Evolutionary conservation across 1,284 basidiomycete species (phyloP).

Genomic region (Cerrena zonata): DNA sequence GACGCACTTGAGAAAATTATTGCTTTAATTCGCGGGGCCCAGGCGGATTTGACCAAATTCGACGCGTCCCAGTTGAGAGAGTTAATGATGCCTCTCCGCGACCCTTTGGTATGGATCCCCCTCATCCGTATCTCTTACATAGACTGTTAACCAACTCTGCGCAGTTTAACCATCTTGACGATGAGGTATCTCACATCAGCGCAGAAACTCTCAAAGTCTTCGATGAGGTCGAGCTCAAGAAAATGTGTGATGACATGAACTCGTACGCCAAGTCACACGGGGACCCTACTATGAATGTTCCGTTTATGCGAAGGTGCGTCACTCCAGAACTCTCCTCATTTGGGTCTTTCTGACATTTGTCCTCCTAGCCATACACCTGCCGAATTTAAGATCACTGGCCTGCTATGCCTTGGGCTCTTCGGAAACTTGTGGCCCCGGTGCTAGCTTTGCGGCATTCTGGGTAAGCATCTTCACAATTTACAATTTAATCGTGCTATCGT

Average conservation of each 20-base stretch:
- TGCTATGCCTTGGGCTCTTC: slow-evolving; percentile 33
- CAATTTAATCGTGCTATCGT: background rate
- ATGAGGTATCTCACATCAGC: slow-evolving; percentile 31
- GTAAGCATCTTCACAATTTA: slow-evolving; percentile 15
- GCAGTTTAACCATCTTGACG: slow-evolving; percentile 26
- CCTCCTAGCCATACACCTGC: slow-evolving; percentile 30
- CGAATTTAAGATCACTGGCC: slow-evolving; percentile 33
- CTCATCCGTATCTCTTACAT: background rate
- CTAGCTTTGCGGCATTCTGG: slow-evolving; percentile 30
- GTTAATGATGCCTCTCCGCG: slow-evolving; percentile 17
- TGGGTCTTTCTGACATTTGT: background rate
- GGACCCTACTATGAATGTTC: slow-evolving; percentile 29
- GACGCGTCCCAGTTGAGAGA: slow-evolving; percentile 22
- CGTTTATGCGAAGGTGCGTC: slow-evolving; percentile 33
- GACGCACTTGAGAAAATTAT: slow-evolving; percentile 26
- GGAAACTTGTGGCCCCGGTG: slow-evolving; percentile 30
- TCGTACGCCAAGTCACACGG: slow-evolving; percentile 27
- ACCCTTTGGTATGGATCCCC: slow-evolving; percentile 20
- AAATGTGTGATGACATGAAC: slow-evolving; percentile 24
- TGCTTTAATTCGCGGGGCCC: slow-evolving; percentile 19
- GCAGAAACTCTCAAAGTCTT: slow-evolving; percentile 29
- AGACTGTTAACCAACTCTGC: background rate
- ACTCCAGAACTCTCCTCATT: background rate
- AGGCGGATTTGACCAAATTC: slow-evolving; percentile 26
- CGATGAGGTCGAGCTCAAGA: slow-evolving; percentile 22